phyloP scores from a whole-genome alignment of 495 filamentous ascomycete species.

The Trichoderma asperelloides region DNA sequence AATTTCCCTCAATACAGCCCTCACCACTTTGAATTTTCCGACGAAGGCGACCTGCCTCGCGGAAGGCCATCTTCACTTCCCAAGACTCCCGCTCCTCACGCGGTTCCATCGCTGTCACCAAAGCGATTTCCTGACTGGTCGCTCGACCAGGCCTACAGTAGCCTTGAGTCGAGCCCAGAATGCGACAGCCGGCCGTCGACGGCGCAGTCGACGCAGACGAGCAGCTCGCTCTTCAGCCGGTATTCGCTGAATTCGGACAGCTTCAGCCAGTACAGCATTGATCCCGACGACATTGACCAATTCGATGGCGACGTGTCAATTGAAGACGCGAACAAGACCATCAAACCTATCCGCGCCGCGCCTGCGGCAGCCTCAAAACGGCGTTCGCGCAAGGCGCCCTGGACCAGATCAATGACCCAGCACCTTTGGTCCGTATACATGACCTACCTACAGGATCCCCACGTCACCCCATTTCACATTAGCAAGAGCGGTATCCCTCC shows the following conservation, averaged over 20 bases:
- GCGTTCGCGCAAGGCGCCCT: slow-evolving; percentile 41
- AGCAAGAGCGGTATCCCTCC: slow-evolving; percentile 80
- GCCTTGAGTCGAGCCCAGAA: slow-evolving; percentile 41
- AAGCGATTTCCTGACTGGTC: slow-evolving; percentile 40
- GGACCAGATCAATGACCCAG: slow-evolving; percentile 85
- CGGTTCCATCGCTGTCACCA: slow-evolving; percentile 23
- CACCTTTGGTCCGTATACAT: slow-evolving; percentile 91
- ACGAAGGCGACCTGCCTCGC: slow-evolving; percentile 11
- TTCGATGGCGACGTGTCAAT: slow-evolving; percentile 11
- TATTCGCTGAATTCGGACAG: slow-evolving; percentile 41
- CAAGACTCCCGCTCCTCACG: slow-evolving; percentile 36
- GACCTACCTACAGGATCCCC: slow-evolving; percentile 81
- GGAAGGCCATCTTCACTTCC: slow-evolving; percentile 31
- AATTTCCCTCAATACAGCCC: slow-evolving; percentile 14
- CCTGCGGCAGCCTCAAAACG: slow-evolving; percentile 7
- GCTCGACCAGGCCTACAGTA: slow-evolving; percentile 33
- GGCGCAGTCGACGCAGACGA: slow-evolving; percentile 40
- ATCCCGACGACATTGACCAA: slow-evolving; percentile 26
- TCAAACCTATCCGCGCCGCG: slow-evolving; percentile 13
- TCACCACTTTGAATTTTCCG: not conserved
- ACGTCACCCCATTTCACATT: slow-evolving; percentile 87
- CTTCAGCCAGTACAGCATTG: slow-evolving; percentile 33
- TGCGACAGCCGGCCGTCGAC: slow-evolving; percentile 44
- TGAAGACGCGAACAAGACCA: slow-evolving; percentile 9
- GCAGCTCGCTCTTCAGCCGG: slow-evolving; percentile 38